Evolutionary conservation across 257 asterid species (phyloP).

Genomic region (Primulina eburnea): DNA sequence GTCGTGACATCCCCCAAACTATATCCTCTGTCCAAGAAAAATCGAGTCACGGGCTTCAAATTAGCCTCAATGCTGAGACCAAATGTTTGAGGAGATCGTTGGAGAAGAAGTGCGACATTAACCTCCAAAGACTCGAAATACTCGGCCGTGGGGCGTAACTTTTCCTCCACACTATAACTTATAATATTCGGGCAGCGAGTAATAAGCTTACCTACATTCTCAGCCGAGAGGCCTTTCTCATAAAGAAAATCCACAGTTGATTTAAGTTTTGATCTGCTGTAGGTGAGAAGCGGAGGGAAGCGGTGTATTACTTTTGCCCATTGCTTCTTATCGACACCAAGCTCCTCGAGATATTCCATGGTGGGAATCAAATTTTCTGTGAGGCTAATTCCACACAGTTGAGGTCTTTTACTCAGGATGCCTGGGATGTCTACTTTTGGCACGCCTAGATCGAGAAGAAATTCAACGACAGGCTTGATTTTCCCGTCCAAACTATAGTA

Average conservation of each 20-base stretch:
- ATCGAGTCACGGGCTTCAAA: slow-evolving; percentile 75
- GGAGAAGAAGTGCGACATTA: slow-evolving; percentile 61
- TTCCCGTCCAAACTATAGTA: slow-evolving; percentile 94
- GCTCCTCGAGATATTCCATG: slow-evolving; percentile 74
- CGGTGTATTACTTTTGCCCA: slow-evolving; percentile 94
- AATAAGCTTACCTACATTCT: slow-evolving; percentile 72
- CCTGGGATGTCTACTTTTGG: slow-evolving; percentile 62
- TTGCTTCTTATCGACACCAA: slow-evolving; percentile 76
- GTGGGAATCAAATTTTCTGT: slow-evolving; percentile 88
- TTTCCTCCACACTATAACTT: slow-evolving; percentile 84
- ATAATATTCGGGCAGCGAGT: slow-evolving; percentile 84
- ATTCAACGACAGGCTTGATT: slow-evolving; percentile 82
- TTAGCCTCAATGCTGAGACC: slow-evolving; percentile 85
- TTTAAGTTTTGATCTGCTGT: slow-evolving; percentile 67
- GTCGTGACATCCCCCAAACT: slow-evolving; percentile 52
- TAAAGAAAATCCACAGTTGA: slow-evolving; percentile 76
- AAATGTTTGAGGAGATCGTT: slow-evolving; percentile 84
- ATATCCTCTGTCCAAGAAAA: slow-evolving; percentile 69
- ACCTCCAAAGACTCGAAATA: slow-evolving; percentile 69
- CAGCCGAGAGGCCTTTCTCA: slow-evolving; percentile 83
- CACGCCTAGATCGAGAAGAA: slow-evolving; percentile 79
- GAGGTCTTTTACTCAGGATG: slow-evolving; percentile 82
- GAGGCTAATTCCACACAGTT: slow-evolving; percentile 91
- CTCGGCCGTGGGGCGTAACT: slow-evolving; percentile 76
- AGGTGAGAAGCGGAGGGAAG: slow-evolving; percentile 93